Conservation (phyloP, 192 early-diverging fungal genomes). For the Coemansia sp. region DNA sequence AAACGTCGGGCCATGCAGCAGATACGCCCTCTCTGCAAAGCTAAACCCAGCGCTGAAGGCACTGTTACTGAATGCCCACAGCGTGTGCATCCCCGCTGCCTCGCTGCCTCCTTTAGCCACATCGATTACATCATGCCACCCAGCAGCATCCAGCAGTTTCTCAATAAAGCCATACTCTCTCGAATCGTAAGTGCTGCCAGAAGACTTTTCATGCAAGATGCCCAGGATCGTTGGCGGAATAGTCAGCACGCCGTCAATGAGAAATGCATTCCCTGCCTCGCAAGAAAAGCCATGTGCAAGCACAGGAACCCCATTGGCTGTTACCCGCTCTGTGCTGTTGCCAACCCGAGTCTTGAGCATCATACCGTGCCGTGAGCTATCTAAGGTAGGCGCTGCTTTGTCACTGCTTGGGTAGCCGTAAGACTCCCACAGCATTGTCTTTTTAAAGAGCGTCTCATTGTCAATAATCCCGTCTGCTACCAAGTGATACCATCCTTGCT, state of each 20-base stretch:
- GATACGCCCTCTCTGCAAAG: conserved; percentile 43
- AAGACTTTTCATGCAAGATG: conserved; percentile 16
- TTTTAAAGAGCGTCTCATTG: conserved; percentile 11
- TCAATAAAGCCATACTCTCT: conserved; percentile 29
- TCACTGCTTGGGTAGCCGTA: conserved; percentile 17
- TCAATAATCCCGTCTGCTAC: conserved; percentile 32
- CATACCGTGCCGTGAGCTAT: conserved; percentile 16
- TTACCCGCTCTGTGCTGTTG: conserved; percentile 11
- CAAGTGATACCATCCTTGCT: conserved; percentile 54
- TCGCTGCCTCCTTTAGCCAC: not conserved
- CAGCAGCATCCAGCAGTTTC: conserved; percentile 34
- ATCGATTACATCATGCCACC: conserved; percentile 35
- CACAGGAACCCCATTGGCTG: conserved; percentile 39
- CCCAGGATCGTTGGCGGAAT: conserved; percentile 44
- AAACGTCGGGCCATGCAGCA: conserved; percentile 42
- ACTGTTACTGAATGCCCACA: conserved; percentile 50
- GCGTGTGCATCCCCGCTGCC: conserved; percentile 30
- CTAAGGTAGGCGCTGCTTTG: not conserved
- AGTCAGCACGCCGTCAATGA: conserved; percentile 40
- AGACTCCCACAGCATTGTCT: conserved; percentile 51
- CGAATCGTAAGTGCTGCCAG: not conserved
- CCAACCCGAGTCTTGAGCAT: conserved; percentile 43
- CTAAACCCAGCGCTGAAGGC: conserved; percentile 30
- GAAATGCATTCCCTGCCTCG: conserved; percentile 35
- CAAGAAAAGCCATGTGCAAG: conserved; percentile 34